phyloP scores from a whole-genome alignment of 2,329 filamentous ascomycete species.

The Trichoderma simmonsii region DNA sequence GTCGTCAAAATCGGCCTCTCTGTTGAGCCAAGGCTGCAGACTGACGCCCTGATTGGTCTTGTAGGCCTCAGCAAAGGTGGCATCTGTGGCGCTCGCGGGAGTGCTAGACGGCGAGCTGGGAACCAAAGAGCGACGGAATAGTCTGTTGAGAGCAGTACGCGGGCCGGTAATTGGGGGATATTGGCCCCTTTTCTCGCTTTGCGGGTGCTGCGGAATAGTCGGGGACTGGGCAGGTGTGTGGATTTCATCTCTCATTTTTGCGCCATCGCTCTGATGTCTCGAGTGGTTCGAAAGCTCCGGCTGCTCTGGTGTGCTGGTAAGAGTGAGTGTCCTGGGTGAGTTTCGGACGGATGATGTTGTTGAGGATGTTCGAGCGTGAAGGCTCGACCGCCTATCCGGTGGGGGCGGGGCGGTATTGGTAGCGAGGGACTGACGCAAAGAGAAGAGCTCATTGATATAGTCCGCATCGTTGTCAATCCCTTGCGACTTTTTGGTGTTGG shows the following conservation, averaged over 20 bases:
- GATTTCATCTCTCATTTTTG: conserved; percentile 27
- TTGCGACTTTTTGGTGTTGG: conserved; percentile 36
- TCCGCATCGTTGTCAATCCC: conserved; percentile 34
- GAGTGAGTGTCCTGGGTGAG: not conserved
- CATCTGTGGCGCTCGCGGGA: conserved; percentile 13
- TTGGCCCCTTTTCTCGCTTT: conserved; percentile 37
- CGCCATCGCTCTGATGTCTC: conserved; percentile 31
- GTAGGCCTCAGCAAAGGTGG: conserved; percentile 19
- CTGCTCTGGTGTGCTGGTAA: conserved; percentile 24
- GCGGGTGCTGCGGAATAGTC: conserved; percentile 18
- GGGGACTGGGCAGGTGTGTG: conserved; percentile 27
- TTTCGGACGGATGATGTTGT: conserved; percentile 23
- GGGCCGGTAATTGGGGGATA: conserved; percentile 49
- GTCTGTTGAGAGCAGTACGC: conserved; percentile 45
- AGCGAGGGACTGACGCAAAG: conserved; percentile 40
- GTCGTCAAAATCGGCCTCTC: conserved; percentile 43
- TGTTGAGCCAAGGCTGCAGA: conserved; percentile 41
- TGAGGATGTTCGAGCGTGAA: conserved; percentile 46
- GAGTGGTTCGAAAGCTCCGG: conserved; percentile 20
- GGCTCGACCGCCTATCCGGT: conserved; percentile 52
- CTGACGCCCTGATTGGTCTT: conserved; percentile 21
- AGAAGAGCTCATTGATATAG: conserved; percentile 46
- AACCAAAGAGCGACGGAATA: conserved; percentile 51
- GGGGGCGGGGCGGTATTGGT: conserved; percentile 41
- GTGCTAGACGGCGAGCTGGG: conserved; percentile 28